A percentile compares a stretch with the other conserved stretches of the same genome.
phyloP scores from a whole-genome alignment of 768 basidiomycete genomes.

The Mycena pura region DNA sequence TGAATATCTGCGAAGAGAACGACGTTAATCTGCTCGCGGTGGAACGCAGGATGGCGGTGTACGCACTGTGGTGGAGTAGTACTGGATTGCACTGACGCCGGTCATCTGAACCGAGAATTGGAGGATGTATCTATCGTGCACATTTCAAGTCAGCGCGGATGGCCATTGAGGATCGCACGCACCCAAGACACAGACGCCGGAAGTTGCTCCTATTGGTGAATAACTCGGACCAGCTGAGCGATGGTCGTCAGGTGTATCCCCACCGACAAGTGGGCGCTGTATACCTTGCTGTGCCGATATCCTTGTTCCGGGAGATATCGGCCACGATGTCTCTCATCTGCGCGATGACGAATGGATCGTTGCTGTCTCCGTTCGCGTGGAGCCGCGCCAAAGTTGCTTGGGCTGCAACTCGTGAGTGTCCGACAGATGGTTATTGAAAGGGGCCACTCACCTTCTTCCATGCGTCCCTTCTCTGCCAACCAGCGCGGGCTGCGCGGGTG shows the following conservation, averaged over 20 bases:
- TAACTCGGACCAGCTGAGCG: conserved; percentile 46
- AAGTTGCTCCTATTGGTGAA: conserved; percentile 52
- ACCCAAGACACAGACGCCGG: conserved; percentile 53
- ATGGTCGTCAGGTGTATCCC: neutral
- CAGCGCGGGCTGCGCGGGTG: conserved; percentile 52
- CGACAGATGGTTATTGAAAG: neutral
- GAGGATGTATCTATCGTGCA: conserved; percentile 46
- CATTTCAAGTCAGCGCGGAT: neutral
- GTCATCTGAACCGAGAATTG: conserved; percentile 70
- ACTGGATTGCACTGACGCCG: conserved; percentile 63
- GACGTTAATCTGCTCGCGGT: neutral
- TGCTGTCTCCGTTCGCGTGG: conserved; percentile 55
- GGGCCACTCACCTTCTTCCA: conserved; percentile 46
- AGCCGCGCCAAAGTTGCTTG: conserved; percentile 53
- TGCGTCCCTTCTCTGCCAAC: conserved; percentile 57
- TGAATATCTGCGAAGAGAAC: conserved; percentile 39
- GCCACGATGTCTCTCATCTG: conserved; percentile 54
- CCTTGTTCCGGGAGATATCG: conserved; percentile 40
- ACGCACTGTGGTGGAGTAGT: conserved; percentile 53
- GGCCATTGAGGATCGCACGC: conserved; percentile 21
- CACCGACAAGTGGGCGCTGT: neutral
- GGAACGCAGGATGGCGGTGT: neutral
- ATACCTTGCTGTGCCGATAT: conserved; percentile 49
- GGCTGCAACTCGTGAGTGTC: conserved; percentile 27
- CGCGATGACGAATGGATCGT: conserved; percentile 54